Evolutionary conservation across 352 stramenopile genomes (phyloP), one percentile per base, ranked within the genome.

Genomic region (Globisporangium viniferum): DNA sequence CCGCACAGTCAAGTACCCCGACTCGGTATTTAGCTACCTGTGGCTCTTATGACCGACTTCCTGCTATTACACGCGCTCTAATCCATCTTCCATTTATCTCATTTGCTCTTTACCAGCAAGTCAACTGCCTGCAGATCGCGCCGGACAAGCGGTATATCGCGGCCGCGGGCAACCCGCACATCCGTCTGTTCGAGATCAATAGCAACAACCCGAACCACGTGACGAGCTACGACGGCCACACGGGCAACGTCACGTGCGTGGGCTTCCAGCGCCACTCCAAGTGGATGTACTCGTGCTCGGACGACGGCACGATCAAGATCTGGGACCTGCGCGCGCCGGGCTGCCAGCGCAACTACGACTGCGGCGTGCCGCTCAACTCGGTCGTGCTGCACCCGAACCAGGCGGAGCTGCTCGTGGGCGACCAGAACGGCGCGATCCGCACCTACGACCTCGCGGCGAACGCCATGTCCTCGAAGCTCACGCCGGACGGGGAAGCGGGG

Each of bases 161-260:
- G n/a, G 97, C 97, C 10, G 97, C 90, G 14, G 97, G 97, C 18
- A 99, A 99, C 84, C 95, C 97, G 22, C 88, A 98, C 71, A 98
- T 99, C 64, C 94, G 97, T 2, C 73, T 99, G 5, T 99, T 99
- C 72, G 97, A 99, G 81, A 98, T 99, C 85, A 96, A 97, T 72
- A 95, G 88, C 78, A 91, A 96, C 81, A 98, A 98, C 69, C 90
- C 96, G 2, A 97, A 98, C 79, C 93, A 98, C 53, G 88, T 99
- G 31, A 91, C 96, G 27, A 98, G 89, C 44, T 97, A 99, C 71
- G 97, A 99, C 63, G 96, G 97, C 14, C 97, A 99, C 79, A 93
- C 88, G 9, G 88, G 85, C 22, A 99, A 98, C 76, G 97, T 99
- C n/a, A 99, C 95, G 55, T 93, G 88, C 29, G 76, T 99, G 41